A percentile compares a stretch with the other conserved stretches of the same genome.
These are phyloP conservation scores for Crucihimalaya himalaica DNA, from an alignment of 345 rosid species.

Conservation along the genomic window DNA sequence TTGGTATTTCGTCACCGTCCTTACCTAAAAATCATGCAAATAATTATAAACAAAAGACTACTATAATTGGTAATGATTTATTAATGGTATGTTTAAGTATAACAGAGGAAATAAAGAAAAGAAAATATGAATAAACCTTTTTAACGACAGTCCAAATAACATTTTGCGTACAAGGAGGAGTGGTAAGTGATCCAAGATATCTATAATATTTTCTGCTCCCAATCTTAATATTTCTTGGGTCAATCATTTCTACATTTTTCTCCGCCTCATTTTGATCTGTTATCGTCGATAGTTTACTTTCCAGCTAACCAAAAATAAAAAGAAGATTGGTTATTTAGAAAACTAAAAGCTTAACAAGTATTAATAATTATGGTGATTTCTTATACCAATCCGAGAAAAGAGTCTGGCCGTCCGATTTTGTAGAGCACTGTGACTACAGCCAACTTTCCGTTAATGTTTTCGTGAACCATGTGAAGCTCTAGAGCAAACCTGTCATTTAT, in stretches of 20 bases:
- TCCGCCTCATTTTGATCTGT: conserved; percentile 37
- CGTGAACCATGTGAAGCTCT: conserved; percentile 82
- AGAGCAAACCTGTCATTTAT: conserved; percentile 50
- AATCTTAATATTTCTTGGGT: conserved; percentile 54
- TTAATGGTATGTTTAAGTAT: background rate
- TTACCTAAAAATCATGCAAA: conserved; percentile 45
- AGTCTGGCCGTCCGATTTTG: conserved; percentile 64
- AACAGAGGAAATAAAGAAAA: background rate
- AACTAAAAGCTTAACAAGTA: conserved; percentile 21
- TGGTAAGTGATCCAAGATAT: conserved; percentile 84
- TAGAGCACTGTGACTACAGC: conserved; percentile 79
- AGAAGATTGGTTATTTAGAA: background rate
- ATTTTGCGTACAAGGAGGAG: conserved; percentile 83
- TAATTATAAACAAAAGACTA: background rate
- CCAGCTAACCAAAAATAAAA: conserved; percentile 42
- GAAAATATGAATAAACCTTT: conserved; percentile 46
- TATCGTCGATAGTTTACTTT: conserved; percentile 40
- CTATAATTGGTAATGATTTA: background rate
- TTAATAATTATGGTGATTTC: background rate
- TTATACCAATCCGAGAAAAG: conserved; percentile 62
- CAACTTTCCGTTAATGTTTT: conserved; percentile 52
- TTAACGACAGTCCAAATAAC: conserved; percentile 67
- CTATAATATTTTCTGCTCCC: conserved; percentile 71
- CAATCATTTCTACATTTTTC: conserved; percentile 47
- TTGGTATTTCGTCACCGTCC: conserved; percentile 66